Conservation (phyloP, 1,284 basidiomycete genomes). For the Phylloporus sp. region DNA sequence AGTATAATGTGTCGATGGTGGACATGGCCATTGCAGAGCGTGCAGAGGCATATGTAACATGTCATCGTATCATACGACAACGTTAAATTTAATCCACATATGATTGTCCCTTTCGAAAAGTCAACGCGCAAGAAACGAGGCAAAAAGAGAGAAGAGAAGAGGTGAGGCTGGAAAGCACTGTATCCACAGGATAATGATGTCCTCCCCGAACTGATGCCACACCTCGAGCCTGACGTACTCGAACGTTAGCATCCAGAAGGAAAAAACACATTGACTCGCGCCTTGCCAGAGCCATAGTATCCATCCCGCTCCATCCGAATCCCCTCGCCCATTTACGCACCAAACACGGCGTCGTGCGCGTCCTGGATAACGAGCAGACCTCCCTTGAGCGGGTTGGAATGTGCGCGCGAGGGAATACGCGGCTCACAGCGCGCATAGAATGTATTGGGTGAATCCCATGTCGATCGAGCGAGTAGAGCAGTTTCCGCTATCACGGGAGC, state of each 20-base stretch:
- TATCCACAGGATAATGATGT: too few relatives aligned
- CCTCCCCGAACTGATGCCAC: slow-evolving; percentile 59
- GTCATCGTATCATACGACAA: too few relatives aligned
- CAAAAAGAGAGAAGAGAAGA: too few relatives aligned
- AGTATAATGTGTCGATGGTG: slow-evolving; percentile 59
- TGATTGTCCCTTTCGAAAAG: too few relatives aligned
- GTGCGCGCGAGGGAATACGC: slow-evolving; percentile 26
- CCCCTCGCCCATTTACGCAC: slow-evolving; percentile 81
- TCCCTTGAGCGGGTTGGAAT: slow-evolving; percentile 40
- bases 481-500: slow-evolving; percentile 80
- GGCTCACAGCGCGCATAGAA: slow-evolving; percentile 74
- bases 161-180: too few relatives aligned
- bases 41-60: too few relatives aligned
- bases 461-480: slow-evolving; percentile 94
- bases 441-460: slow-evolving; percentile 94
- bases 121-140: too few relatives aligned
- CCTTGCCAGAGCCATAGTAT: slow-evolving; percentile 88
- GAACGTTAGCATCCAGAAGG: too few relatives aligned
- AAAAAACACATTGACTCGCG: slow-evolving; percentile 52
- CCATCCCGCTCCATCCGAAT: slow-evolving; percentile 57
- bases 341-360: slow-evolving; percentile 67
- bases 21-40: slow-evolving; percentile 74
- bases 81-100: too few relatives aligned
- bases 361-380: too few relatives aligned
- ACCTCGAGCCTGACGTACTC: slow-evolving; percentile 89